These are phyloP conservation scores for Abrus pulchellus DNA, from an alignment of 306 rosid species.

Conservation along the genomic window DNA sequence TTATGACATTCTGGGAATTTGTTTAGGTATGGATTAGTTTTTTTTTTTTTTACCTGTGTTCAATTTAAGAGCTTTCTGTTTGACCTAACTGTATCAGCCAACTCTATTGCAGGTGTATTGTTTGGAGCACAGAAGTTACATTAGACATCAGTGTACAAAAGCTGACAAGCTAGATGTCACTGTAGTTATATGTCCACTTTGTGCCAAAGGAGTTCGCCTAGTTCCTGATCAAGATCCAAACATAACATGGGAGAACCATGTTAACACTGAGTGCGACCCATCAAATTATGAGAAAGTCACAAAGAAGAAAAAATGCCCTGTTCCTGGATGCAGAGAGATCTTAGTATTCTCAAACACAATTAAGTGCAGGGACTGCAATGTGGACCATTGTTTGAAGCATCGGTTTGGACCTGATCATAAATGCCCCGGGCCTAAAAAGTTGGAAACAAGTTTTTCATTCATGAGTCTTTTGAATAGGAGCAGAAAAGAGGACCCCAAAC, in stretches of 20 bases:
- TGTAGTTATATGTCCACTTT: slow-evolving; percentile 80
- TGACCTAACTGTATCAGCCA: slow-evolving; percentile 2
- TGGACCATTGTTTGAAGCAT: slow-evolving; percentile 83
- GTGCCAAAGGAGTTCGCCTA: slow-evolving; percentile 79
- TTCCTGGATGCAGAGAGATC: slow-evolving; percentile 66
- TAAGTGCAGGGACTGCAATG: slow-evolving; percentile 76
- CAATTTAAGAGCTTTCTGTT: not conserved
- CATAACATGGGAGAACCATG: slow-evolving; percentile 81
- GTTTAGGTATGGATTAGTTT: not conserved
- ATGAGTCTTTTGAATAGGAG: slow-evolving; percentile 60
- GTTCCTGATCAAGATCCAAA: slow-evolving; percentile 79
- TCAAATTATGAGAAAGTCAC: slow-evolving; percentile 72
- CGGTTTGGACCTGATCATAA: slow-evolving; percentile 78
- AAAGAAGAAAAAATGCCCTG: slow-evolving; percentile 80
- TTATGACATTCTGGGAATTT: not conserved
- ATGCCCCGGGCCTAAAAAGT: slow-evolving; percentile 74
- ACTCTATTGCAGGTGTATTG: slow-evolving; percentile 65
- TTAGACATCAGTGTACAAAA: slow-evolving; percentile 69
- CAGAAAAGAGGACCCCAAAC: slow-evolving; percentile 56
- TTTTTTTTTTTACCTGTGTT: not conserved
- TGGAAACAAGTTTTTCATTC: slow-evolving; percentile 62
- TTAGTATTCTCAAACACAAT: slow-evolving; percentile 80
- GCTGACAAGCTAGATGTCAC: slow-evolving; percentile 67
- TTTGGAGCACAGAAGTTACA: slow-evolving; percentile 77
- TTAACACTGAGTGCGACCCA: slow-evolving; percentile 82